Evolutionary conservation across 768 basidiomycete genomes (phyloP).

Genomic region (Calocybe gangraenosa): DNA sequence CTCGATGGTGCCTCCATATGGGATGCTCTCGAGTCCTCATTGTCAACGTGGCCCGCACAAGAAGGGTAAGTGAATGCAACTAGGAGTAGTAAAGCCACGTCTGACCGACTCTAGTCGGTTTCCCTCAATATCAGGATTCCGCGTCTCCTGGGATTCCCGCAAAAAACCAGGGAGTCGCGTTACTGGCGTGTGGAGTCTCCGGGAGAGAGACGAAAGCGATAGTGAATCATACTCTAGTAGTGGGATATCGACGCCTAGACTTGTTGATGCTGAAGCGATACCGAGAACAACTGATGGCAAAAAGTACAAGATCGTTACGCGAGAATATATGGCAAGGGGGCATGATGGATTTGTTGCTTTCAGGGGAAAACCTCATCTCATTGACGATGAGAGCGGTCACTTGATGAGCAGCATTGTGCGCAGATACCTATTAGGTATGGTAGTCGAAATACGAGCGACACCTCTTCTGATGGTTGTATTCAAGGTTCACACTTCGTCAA

Average conservation of each 20-base stretch:
- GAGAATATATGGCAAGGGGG: conserved; percentile 81
- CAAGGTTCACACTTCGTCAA: conserved; percentile 74
- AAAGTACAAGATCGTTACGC: conserved; percentile 78
- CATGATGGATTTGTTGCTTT: conserved; percentile 80
- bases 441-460: background rate
- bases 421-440: conserved; percentile 75
- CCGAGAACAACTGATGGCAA: conserved; percentile 46
- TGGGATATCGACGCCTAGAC: conserved; percentile 23
- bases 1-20: conserved; percentile 76
- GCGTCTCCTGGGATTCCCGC: conserved; percentile 84
- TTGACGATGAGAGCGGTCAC: conserved; percentile 82
- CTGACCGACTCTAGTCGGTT: conserved; percentile 59
- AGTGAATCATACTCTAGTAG: conserved; percentile 16
- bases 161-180: conserved; percentile 68
- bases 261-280: conserved; percentile 51
- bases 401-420: conserved; percentile 77
- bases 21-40: conserved; percentile 69
- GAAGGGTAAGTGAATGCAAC: conserved; percentile 81
- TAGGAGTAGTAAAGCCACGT: background rate
- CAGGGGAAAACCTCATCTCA: conserved; percentile 59
- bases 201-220: conserved; percentile 31
- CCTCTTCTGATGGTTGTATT: background rate
- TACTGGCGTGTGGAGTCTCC: conserved; percentile 62
- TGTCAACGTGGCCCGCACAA: conserved; percentile 82
- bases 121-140: conserved; percentile 81